Evolutionary conservation across 2,329 filamentous ascomycete species (phyloP).

Genomic region (Escovopsis sp.): DNA sequence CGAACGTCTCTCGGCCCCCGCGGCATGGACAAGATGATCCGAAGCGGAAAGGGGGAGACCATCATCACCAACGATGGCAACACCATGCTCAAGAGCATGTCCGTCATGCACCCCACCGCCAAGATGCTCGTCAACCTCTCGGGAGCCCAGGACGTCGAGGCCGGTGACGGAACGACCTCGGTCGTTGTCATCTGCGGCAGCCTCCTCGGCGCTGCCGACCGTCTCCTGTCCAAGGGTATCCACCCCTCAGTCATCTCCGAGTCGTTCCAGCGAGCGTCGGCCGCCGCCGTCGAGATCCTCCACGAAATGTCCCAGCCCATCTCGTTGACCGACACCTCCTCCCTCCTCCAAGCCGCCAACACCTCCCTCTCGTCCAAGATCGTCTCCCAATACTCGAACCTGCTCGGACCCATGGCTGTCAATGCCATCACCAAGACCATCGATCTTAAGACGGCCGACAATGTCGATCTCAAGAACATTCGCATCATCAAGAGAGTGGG

Average conservation of each 20-base stretch:
- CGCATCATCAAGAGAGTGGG: conserved; percentile 95
- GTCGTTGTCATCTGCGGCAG: conserved; percentile 97
- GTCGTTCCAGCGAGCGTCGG: conserved; percentile 88
- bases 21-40: conserved; percentile 99
- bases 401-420: conserved; percentile 94
- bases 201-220: conserved; percentile 83
- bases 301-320: conserved; percentile 95
- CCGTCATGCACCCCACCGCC: conserved; percentile 96
- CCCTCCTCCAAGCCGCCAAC: conserved; percentile 88
- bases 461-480: conserved; percentile 93
- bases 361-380: conserved; percentile 98
- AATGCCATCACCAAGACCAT: conserved; percentile 94
- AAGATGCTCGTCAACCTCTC: conserved; percentile 98
- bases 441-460: conserved; percentile 87
- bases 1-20: conserved; percentile 89
- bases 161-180: conserved; percentile 94
- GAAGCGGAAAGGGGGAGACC: conserved; percentile 89
- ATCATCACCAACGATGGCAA: conserved; percentile 99
- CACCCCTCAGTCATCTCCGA: conserved; percentile 97
- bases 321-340: conserved; percentile 70
- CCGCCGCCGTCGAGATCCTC: conserved; percentile 74
- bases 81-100: conserved; percentile 98
- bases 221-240: conserved; percentile 80
- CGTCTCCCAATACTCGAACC: conserved; percentile 89
- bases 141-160: conserved; percentile 94